Percentiles rank a stretch among this genome's conserved stretches.
Evolutionary conservation across 2,329 filamentous ascomycete species (phyloP).

Genomic region (Orbilia blumenaviensis): DNA sequence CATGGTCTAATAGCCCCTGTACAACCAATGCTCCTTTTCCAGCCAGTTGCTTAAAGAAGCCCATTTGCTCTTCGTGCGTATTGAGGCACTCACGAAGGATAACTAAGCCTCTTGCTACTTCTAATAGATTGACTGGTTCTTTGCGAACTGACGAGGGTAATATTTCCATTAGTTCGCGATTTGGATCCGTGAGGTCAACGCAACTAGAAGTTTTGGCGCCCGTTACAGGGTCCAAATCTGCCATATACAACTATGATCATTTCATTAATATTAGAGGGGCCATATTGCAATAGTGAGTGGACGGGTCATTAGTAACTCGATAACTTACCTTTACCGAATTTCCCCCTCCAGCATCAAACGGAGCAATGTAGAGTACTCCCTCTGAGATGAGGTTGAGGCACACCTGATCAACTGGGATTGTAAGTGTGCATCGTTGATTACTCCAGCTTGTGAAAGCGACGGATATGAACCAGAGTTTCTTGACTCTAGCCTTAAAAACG

Average conservation of each 20-base stretch:
- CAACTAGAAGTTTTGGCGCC: not conserved
- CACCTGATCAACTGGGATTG: not conserved
- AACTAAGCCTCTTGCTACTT: not conserved
- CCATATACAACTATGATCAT: not conserved
- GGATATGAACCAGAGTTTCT: not conserved
- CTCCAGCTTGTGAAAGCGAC: slow-evolving; percentile 35
- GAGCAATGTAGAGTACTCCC: slow-evolving; percentile 5
- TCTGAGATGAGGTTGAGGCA: slow-evolving; percentile 16
- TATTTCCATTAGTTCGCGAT: not conserved
- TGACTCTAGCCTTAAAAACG: not conserved
- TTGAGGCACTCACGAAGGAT: slow-evolving; percentile 24
- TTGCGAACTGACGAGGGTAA: not conserved
- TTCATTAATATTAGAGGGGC: no score
- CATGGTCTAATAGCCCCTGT: not conserved
- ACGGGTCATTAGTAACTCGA: not conserved
- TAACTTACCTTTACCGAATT: not conserved
- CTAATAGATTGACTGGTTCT: not conserved
- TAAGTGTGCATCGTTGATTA: not conserved
- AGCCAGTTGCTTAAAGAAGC: not conserved
- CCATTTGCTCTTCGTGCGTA: not conserved
- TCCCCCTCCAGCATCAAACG: not conserved
- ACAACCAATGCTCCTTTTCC: not conserved
- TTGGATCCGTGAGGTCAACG: not conserved
- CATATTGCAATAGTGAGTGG: no score
- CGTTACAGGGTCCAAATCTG: not conserved